A percentile compares a stretch with the other conserved stretches of the same genome.
phyloP scores from a whole-genome alignment of 164 flowering plant species.

The Saururus chinensis region DNA sequence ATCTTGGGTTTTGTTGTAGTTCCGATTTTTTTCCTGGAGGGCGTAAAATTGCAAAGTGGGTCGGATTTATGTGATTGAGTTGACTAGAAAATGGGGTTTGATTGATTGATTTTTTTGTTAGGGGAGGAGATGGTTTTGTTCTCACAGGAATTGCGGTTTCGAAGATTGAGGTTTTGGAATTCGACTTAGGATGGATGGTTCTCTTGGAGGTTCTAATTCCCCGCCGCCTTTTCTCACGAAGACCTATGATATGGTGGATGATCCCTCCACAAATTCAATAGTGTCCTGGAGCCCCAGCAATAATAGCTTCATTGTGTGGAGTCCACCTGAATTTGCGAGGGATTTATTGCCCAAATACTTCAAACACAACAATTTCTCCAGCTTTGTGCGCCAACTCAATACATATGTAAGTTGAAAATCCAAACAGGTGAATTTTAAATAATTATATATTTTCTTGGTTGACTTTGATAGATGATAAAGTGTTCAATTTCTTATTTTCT shows the following conservation, averaged over 20 bases:
- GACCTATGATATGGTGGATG: slow-evolving; percentile 66
- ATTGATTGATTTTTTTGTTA: background rate
- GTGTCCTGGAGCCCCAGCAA: slow-evolving; percentile 46
- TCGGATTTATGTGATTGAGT: background rate
- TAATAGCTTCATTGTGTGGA: slow-evolving; percentile 53
- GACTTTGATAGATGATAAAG: background rate
- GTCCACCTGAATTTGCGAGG: slow-evolving; percentile 43
- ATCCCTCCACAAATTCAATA: slow-evolving; percentile 29
- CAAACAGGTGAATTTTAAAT: background rate
- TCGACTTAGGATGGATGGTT: slow-evolving; percentile 29
- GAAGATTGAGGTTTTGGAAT: slow-evolving; percentile 1
- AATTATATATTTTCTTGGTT: background rate
- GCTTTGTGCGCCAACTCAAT: slow-evolving; percentile 65
- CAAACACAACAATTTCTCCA: slow-evolving; percentile 73
- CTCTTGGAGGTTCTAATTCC: slow-evolving; percentile 34
- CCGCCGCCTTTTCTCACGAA: slow-evolving; percentile 53
- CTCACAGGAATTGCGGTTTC: slow-evolving; percentile 4
- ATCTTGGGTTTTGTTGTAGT: no score
- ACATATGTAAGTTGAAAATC: slow-evolving; percentile 39
- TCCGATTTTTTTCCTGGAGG: no score
- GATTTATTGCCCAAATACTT: slow-evolving; percentile 57
- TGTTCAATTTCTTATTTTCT: background rate
- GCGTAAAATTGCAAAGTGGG: background rate
- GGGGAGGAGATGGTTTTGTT: background rate
- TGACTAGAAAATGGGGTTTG: background rate